Percentiles rank a stretch among this genome's conserved stretches.
Evolutionary conservation across 2,329 filamentous ascomycete genomes (phyloP).

Genomic region (Thelonectria blattea): DNA sequence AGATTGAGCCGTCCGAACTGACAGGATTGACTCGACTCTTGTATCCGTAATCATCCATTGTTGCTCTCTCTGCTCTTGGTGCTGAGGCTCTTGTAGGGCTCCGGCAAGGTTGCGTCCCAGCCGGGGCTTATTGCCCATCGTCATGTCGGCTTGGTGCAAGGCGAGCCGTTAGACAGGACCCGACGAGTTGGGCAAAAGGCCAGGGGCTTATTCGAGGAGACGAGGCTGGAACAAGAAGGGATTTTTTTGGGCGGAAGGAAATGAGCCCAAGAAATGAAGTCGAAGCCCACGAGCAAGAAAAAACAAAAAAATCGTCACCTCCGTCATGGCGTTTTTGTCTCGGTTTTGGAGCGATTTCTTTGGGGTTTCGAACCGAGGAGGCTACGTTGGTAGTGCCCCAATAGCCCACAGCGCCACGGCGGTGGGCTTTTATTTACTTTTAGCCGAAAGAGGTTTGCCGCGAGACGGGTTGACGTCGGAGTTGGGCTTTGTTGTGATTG

Average conservation of each 20-base stretch:
- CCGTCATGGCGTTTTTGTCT: neutral
- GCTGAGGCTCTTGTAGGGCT: conserved; percentile 10
- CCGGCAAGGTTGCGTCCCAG: conserved; percentile 9
- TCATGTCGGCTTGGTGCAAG: conserved; percentile 38
- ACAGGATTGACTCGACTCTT: conserved; percentile 19
- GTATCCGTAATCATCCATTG: conserved; percentile 8
- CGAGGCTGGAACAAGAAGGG: conserved; percentile 1
- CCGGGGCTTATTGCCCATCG: conserved; percentile 32
- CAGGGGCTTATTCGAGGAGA: conserved; percentile 18
- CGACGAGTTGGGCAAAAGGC: conserved; percentile 34
- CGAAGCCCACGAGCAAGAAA: neutral
- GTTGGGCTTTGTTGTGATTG: neutral
- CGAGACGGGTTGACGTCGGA: neutral
- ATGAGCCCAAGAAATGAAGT: neutral
- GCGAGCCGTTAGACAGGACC: conserved; percentile 37
- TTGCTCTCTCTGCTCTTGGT: neutral
- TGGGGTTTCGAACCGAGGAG: conserved; percentile 10
- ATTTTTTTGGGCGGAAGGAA: neutral
- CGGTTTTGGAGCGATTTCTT: neutral
- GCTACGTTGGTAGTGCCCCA: conserved; percentile 12
- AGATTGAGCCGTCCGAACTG: conserved; percentile 19
- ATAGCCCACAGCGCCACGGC: conserved; percentile 21
- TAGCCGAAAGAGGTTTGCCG: conserved; percentile 15
- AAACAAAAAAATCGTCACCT: neutral
- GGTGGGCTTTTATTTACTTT: conserved; percentile 9